Evolutionary conservation across 345 rosid genomes (phyloP).

Genomic region (Isatis tinctoria): DNA sequence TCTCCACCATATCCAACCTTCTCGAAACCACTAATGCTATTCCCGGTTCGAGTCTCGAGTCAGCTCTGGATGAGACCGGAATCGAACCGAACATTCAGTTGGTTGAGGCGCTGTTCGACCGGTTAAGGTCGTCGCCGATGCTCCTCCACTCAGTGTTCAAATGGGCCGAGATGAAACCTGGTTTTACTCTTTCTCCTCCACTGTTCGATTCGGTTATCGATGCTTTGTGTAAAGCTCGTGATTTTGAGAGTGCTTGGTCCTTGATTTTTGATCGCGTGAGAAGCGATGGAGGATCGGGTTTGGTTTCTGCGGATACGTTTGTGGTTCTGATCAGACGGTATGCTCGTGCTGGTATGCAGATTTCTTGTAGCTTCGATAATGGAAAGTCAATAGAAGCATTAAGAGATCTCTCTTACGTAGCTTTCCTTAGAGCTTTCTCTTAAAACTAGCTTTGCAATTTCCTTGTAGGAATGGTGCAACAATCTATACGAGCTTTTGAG

Average conservation of each 20-base stretch:
- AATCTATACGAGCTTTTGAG: conserved; percentile 69
- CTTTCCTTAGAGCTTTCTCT: not conserved
- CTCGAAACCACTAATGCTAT: conserved; percentile 40
- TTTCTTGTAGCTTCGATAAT: conserved; percentile 2
- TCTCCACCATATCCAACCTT: conserved; percentile 46
- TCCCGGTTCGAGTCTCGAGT: conserved; percentile 44
- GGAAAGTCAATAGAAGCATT: not conserved
- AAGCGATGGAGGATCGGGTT: conserved; percentile 24
- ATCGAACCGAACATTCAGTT: conserved; percentile 49
- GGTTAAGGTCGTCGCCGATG: conserved; percentile 63
- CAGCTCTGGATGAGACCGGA: conserved; percentile 51
- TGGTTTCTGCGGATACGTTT: conserved; percentile 65
- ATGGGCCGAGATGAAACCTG: conserved; percentile 73
- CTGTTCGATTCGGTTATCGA: conserved; percentile 50
- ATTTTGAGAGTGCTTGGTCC: conserved; percentile 70
- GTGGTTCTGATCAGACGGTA: conserved; percentile 73
- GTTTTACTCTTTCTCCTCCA: conserved; percentile 39
- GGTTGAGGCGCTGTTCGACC: conserved; percentile 47
- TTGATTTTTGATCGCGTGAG: conserved; percentile 52
- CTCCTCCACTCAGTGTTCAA: conserved; percentile 52
- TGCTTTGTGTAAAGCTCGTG: conserved; percentile 59
- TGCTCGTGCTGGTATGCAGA: conserved; percentile 64
- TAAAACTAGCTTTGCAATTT: conserved; percentile 1
- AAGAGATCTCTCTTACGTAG: not conserved
- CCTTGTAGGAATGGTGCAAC: conserved; percentile 53